Percentiles rank a stretch among this genome's conserved stretches.
Conservation (phyloP, 768 basidiomycete genomes). For the Melanogaster broomeanus region DNA sequence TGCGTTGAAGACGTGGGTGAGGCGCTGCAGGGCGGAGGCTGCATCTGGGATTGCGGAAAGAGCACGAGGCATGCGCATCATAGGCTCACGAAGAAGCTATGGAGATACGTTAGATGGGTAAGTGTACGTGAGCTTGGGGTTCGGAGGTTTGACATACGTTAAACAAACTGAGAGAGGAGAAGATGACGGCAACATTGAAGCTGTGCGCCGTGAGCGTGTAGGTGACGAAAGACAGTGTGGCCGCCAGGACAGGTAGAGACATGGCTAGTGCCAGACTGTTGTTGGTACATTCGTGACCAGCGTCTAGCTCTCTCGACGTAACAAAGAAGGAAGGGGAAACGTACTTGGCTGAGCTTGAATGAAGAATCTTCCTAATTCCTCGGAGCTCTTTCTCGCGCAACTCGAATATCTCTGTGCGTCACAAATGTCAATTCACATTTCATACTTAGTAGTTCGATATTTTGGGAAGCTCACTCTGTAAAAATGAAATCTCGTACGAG, state of each 20-base stretch:
- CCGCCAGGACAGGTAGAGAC: slow-evolving; percentile 63
- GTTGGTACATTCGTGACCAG: slow-evolving; percentile 2
- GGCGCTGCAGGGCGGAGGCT: slow-evolving; percentile 56
- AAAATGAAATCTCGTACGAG: slow-evolving; percentile 69
- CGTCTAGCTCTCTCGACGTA: background rate
- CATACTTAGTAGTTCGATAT: background rate
- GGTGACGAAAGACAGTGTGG: slow-evolving; percentile 66
- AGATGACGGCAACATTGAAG: slow-evolving; percentile 69
- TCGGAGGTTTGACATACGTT: slow-evolving; percentile 34
- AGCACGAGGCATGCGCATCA: slow-evolving; percentile 65
- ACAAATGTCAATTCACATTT: background rate
- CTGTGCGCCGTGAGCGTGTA: slow-evolving; percentile 55
- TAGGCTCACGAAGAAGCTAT: slow-evolving; percentile 66
- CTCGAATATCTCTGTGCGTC: slow-evolving; percentile 48
- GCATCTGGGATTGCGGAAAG: slow-evolving; percentile 67
- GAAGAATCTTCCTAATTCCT: slow-evolving; percentile 57
- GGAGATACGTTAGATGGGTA: background rate
- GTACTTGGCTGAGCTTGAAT: slow-evolving; percentile 64
- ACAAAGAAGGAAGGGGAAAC: slow-evolving; percentile 9
- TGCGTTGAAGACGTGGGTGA: slow-evolving; percentile 47
- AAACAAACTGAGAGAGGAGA: slow-evolving; percentile 64
- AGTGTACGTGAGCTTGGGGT: no score
- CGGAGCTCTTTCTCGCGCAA: slow-evolving; percentile 56
- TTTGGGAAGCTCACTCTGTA: slow-evolving; percentile 48
- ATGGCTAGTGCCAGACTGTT: slow-evolving; percentile 52